These are phyloP conservation scores for Chlamydomonas sp. DNA, from an alignment of 139 green algal genomes.

Conservation along the genomic window DNA sequence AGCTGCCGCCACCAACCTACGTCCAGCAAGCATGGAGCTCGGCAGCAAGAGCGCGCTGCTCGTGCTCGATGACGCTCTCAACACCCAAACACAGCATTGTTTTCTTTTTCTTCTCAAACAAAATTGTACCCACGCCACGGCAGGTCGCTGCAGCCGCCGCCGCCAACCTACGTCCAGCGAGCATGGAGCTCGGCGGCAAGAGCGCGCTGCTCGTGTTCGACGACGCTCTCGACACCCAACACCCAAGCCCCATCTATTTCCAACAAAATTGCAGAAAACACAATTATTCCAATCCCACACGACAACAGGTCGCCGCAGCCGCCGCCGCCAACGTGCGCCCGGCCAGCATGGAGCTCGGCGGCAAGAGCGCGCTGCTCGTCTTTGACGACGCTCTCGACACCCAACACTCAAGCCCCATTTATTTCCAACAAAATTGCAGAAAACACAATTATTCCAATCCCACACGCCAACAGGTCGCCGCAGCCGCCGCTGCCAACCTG, in stretches of 20 bases:
- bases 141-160: conserved; percentile 58
- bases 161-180: conserved; percentile 55
- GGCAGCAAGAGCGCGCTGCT: conserved; percentile 79
- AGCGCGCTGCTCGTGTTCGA: conserved; percentile 81
- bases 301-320: conserved; percentile 48
- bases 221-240: too few species aligned
- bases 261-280: too few species aligned
- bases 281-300: too few species aligned
- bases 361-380: conserved; percentile 77
- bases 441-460: too few species aligned
- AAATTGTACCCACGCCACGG: conserved; percentile 62
- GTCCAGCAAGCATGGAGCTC: conserved; percentile 67
- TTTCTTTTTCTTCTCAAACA: too few species aligned
- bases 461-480: conserved; percentile 57
- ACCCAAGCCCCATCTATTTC: too few species aligned
- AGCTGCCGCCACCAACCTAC: conserved; percentile 61
- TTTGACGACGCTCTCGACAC: conserved; percentile 88
- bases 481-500: conserved; percentile 60
- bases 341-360: conserved; percentile 71
- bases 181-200: conserved; percentile 82
- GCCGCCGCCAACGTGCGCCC: conserved; percentile 63
- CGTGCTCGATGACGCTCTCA: conserved; percentile 85
- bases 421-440: too few species aligned
- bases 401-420: too few species aligned
- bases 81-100: too few species aligned